These are phyloP conservation scores for Lolium perenne DNA, from an alignment of 176 grass and related monocot genomes.

Conservation along the genomic window DNA sequence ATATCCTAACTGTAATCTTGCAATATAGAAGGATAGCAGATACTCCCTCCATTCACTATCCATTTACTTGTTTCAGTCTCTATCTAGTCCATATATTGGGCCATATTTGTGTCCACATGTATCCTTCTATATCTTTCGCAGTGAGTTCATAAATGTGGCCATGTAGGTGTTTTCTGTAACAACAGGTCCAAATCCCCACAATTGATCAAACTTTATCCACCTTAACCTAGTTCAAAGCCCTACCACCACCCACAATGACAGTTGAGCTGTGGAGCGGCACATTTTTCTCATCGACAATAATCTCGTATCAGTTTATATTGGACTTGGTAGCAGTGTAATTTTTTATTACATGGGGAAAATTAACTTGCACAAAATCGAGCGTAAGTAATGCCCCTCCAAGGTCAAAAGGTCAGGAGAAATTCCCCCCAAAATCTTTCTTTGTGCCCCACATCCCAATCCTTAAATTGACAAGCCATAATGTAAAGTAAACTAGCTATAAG, in stretches of 20 bases:
- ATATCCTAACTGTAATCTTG: background rate
- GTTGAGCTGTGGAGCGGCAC: background rate
- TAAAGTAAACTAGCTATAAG: conserved; percentile 22
- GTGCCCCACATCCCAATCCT: conserved; percentile 21
- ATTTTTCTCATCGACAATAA: background rate
- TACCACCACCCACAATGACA: too few relatives aligned
- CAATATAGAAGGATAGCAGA: background rate
- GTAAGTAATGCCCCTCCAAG: conserved; percentile 11
- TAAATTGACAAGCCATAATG: conserved; percentile 18
- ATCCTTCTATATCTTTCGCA: too few relatives aligned
- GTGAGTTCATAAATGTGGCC: background rate
- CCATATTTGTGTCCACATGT: background rate
- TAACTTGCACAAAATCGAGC: background rate
- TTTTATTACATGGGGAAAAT: background rate
- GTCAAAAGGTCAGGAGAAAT: conserved; percentile 27
- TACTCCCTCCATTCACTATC: too few relatives aligned
- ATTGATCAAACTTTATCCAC: too few relatives aligned
- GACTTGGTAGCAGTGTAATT: background rate
- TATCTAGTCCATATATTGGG: too few relatives aligned
- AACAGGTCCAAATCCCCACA: too few relatives aligned
- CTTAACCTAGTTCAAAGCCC: too few relatives aligned
- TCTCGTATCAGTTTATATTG: background rate
- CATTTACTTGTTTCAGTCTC: too few relatives aligned
- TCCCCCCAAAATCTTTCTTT: background rate
- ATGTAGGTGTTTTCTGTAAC: too few relatives aligned